phyloP scores from a whole-genome alignment of 2,329 filamentous ascomycete genomes.

The Aspergillus versicolor region DNA sequence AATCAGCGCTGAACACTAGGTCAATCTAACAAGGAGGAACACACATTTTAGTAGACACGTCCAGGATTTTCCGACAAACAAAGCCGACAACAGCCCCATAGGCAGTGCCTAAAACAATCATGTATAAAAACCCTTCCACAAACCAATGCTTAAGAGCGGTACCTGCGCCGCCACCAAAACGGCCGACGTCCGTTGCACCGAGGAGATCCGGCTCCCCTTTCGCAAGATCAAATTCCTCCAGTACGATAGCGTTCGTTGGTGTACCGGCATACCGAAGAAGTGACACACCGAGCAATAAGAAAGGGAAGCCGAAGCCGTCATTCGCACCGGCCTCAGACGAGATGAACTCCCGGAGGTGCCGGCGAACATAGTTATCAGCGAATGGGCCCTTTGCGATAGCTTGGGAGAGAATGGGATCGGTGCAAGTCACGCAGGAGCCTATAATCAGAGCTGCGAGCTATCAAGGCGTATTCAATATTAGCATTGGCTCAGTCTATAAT shows the following conservation, averaged over 20 bases:
- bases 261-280: conserved; percentile 55
- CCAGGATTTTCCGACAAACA: conserved; percentile 48
- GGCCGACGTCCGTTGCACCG: conserved; percentile 46
- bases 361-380: conserved; percentile 60
- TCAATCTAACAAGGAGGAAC: neutral
- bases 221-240: conserved; percentile 19
- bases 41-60: conserved; percentile 35
- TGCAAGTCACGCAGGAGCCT: conserved; percentile 61
- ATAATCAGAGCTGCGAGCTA: conserved; percentile 57
- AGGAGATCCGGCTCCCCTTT: conserved; percentile 28
- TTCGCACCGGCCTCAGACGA: conserved; percentile 63
- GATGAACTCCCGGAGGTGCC: conserved; percentile 60
- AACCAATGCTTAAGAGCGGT: conserved; percentile 58
- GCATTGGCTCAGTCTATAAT: neutral
- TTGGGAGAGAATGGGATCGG: conserved; percentile 63
- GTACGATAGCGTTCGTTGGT: conserved; percentile 19
- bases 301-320: conserved; percentile 63
- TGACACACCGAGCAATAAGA: conserved; percentile 59
- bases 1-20: neutral
- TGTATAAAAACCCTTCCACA: conserved; percentile 61
- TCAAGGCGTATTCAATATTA: neutral
- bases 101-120: conserved; percentile 53
- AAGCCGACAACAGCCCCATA: conserved; percentile 57
- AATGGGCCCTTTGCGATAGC: conserved; percentile 64
- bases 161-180: conserved; percentile 53